A percentile compares a stretch with the other conserved stretches of the same genome.
phyloP scores from a whole-genome alignment of 1,284 basidiomycete species.

The Cystobasidium slooffiae region DNA sequence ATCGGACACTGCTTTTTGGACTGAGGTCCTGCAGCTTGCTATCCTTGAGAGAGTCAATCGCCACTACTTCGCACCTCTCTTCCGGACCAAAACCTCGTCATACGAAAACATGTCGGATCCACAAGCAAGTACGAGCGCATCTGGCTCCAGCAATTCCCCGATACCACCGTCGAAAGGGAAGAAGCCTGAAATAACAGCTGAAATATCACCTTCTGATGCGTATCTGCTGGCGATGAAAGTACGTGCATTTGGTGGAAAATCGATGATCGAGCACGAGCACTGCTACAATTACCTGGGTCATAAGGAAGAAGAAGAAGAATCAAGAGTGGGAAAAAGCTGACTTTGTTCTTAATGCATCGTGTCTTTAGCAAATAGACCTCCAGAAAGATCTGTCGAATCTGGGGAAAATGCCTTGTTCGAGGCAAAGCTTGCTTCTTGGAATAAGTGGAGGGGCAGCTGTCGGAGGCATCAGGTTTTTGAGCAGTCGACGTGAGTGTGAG shows the following conservation, averaged over 20 bases:
- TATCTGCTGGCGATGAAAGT: slow-evolving; percentile 38
- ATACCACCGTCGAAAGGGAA: not conserved
- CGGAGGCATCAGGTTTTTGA: slow-evolving; percentile 43
- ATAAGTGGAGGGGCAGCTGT: slow-evolving; percentile 43
- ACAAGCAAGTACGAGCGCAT: not conserved
- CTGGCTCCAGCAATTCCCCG: not conserved
- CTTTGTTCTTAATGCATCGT: too few species aligned
- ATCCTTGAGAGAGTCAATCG: too few species aligned
- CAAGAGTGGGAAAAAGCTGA: not conserved
- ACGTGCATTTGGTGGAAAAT: not conserved
- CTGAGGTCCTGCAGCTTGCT: too few species aligned
- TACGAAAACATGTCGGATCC: not conserved
- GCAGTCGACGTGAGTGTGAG: slow-evolving; percentile 31
- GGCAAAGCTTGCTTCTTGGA: slow-evolving; percentile 42
- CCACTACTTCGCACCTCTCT: too few species aligned
- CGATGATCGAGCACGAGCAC: too few species aligned
- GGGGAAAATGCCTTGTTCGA: slow-evolving; percentile 38
- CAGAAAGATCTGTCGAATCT: slow-evolving; percentile 39
- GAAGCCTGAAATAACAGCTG: slow-evolving; percentile 20
- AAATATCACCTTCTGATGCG: slow-evolving; percentile 36
- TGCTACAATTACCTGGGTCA: too few species aligned
- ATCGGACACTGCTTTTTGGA: too few species aligned
- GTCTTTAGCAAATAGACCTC: slow-evolving; percentile 43
- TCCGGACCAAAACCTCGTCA: too few species aligned
- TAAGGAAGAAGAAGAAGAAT: not conserved